Evolutionary conservation across 2,329 filamentous ascomycete species (phyloP), one percentile per base, ranked within the genome.

Genomic region (Phialophora verrucosa): DNA sequence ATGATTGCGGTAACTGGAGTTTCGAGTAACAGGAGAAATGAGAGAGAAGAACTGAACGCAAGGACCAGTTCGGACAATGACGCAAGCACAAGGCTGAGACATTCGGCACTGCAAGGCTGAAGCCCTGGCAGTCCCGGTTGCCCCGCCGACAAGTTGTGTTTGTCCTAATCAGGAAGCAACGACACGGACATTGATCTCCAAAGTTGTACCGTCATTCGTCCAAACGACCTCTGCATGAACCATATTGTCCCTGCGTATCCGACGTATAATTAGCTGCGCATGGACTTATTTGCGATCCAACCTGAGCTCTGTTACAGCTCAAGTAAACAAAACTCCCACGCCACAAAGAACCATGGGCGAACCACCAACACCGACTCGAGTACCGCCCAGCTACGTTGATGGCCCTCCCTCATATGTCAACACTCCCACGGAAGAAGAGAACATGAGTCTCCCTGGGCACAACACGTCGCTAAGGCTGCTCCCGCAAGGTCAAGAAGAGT

Each of bases 381-480:
- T 57, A 11, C 76, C 76, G 27, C 75, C 74, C 51, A 74, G 70
- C 63, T 81, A 81, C 60, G 74, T 75, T 55, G 80, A 82, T n/a
- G 78, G 78, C 59, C 79, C 80, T 27, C 80, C 80, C 25, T 76
- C 78, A 5, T 81, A 82, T 70, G 69, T 72, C 38, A 62, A 70
- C 32, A 61, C 64, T 44, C 62, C 66, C 73, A 77, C 50, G 70
- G 75, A 69, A 73, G 78, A 66, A 63, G 75, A 59, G 51, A 74
- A 58, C 65, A 77, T 63, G 73, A 76, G 56, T 73, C 73, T 58
- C 71, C 75, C 61, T 49, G 73, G 75, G 12, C 76, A 78, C 72
- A 75, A 76, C 27, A 74, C 78, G 8, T 81, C 81, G 0, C 80
- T 83, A 79, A 78, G 81, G 44, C 71, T 83, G 66, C 71, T 83